A percentile compares a stretch with the other conserved stretches of the same genome.
phyloP scores from a whole-genome alignment of 2,329 filamentous ascomycete species.

The Aspergillus persii region DNA sequence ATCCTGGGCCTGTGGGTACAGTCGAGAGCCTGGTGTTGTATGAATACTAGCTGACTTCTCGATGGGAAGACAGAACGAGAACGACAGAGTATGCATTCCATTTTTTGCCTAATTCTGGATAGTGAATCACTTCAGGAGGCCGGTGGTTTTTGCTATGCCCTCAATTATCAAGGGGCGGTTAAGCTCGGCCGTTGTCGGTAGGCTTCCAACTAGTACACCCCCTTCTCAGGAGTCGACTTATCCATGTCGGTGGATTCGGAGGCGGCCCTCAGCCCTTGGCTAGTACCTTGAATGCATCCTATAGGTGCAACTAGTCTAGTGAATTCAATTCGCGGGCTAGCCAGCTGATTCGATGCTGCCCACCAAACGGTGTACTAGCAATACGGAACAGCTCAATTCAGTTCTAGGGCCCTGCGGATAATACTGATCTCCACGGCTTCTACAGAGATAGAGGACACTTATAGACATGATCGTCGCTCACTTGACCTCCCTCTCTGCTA shows the following conservation, averaged over 20 bases:
- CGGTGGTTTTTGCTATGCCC: neutral
- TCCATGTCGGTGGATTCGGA: neutral
- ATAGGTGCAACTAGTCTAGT: neutral
- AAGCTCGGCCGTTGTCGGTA: neutral
- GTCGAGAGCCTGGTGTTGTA: neutral
- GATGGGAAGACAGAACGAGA: neutral
- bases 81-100: neutral
- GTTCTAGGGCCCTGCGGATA: neutral
- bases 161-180: neutral
- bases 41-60: neutral
- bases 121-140: neutral
- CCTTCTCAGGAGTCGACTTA: neutral
- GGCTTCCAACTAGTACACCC: neutral
- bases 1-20: neutral
- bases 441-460: neutral
- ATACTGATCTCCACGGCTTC: neutral
- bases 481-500: neutral
- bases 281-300: neutral
- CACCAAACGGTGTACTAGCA: neutral
- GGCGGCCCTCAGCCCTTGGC: neutral
- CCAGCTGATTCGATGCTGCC: neutral
- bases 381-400: neutral
- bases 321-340: neutral
- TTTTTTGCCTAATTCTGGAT: neutral
- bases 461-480: neutral